Conservation (phyloP, 208 protist genomes). For the Blastocrithidia nonstop region DNA sequence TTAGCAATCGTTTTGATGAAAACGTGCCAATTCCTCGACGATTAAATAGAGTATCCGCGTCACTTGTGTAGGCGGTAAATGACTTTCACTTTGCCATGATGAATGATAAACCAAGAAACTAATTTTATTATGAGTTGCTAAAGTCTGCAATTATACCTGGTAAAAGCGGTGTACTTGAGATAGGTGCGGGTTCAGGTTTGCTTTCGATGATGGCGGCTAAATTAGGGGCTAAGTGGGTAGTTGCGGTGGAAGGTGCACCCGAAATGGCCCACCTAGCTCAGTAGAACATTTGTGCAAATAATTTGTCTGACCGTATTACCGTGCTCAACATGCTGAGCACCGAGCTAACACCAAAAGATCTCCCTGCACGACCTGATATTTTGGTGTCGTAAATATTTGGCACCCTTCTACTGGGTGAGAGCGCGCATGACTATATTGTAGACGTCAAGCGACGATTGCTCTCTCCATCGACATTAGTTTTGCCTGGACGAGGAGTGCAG, state of each 20-base stretch:
- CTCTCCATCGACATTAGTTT: slow-evolving; percentile 38
- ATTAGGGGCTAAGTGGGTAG: slow-evolving; percentile 79
- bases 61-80: slow-evolving; percentile 83
- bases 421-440: slow-evolving; percentile 81
- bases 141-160: slow-evolving; percentile 45
- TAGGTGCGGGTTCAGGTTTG: slow-evolving; percentile 82
- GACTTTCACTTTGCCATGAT: slow-evolving; percentile 91
- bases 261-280: slow-evolving; percentile 72
- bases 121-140: slow-evolving; percentile 80
- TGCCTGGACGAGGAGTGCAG: slow-evolving; percentile 75
- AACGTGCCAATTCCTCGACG: slow-evolving; percentile 58
- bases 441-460: slow-evolving; percentile 70
- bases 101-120: slow-evolving; percentile 81
- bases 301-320: slow-evolving; percentile 42
- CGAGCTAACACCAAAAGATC: slow-evolving; percentile 37
- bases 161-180: slow-evolving; percentile 82
- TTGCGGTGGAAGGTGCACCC: slow-evolving; percentile 78
- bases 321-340: slow-evolving; percentile 85
- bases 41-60: slow-evolving; percentile 30
- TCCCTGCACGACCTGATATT: slow-evolving; percentile 57
- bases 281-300: slow-evolving; percentile 63
- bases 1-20: slow-evolving; percentile 55
- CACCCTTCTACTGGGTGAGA: slow-evolving; percentile 85
- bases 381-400: slow-evolving; percentile 89
- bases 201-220: slow-evolving; percentile 85